Percentiles rank a stretch among this genome's conserved stretches.
These are phyloP conservation scores for Bullera alba DNA, from an alignment of 768 basidiomycete genomes.

Conservation along the genomic window DNA sequence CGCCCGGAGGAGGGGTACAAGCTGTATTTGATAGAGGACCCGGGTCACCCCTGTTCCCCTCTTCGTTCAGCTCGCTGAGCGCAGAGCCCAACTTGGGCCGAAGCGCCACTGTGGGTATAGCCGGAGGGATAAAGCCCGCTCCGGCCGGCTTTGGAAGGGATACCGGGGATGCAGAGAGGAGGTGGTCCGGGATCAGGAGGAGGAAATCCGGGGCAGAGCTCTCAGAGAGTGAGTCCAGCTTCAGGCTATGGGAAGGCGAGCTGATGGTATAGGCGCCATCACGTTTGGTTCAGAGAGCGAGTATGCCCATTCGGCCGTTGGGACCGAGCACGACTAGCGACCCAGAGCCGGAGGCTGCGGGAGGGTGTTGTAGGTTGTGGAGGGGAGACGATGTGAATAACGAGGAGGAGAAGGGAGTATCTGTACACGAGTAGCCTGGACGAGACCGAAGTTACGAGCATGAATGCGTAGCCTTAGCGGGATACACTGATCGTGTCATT, in stretches of 20 bases:
- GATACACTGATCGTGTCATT: no score
- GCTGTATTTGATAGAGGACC: conserved; percentile 53
- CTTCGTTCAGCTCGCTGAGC: conserved; percentile 65
- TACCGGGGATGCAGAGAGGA: conserved; percentile 4
- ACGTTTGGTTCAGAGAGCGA: conserved; percentile 38
- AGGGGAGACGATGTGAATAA: no score
- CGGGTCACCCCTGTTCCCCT: conserved; percentile 74
- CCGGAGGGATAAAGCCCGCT: conserved; percentile 12
- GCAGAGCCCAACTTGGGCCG: conserved; percentile 57
- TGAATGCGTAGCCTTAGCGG: no score
- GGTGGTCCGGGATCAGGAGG: conserved; percentile 18
- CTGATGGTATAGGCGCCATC: conserved; percentile 34
- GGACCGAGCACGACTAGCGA: no score
- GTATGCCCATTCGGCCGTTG: not conserved
- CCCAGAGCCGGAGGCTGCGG: no score
- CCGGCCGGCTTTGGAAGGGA: conserved; percentile 4
- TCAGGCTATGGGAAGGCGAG: not conserved
- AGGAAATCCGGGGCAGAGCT: conserved; percentile 30
- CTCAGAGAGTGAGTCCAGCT: conserved; percentile 37
- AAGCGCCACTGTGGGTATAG: conserved; percentile 25
- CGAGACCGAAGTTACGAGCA: no score
- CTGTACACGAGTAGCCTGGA: no score
- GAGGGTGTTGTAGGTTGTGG: no score
- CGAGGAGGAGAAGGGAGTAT: no score
- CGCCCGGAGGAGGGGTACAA: conserved; percentile 2